Base-by-base conservation (phyloP, 768 basidiomycete genomes). In the Ramaria rubella region DNA sequence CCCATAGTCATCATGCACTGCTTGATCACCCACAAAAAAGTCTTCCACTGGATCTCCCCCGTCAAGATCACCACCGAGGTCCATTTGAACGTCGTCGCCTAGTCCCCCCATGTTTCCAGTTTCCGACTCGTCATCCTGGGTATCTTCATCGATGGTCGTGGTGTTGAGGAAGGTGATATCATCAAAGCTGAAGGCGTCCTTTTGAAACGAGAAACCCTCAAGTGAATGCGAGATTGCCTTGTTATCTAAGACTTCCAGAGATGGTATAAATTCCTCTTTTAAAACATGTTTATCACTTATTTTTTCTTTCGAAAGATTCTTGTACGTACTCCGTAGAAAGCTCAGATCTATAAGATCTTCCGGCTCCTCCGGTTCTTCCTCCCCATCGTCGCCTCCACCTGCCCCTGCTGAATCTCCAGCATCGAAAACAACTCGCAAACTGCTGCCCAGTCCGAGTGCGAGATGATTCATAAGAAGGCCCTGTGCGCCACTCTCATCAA, bases 401-500 rank as follows among this genome's bases (percentile, higher is more conserved):
- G 83, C 87, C 3, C 84, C 82, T 67, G 88, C 84, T 0, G 90
- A 87, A 68, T 97, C 95, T 56, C 94, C 87, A 4, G 94, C 94
- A 68, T 98, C 95, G 63, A 99, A 99, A 26, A 98, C 90, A 50
- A 99, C 88, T 58, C 93, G 77, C 68, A 97, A 77, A 38, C 82
- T 83, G 3, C 89, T 87, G 17, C 88, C 89, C 1, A 86, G 75
- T 19, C 87, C 88, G 53, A 91, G 64, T 51, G 81, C 79, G 40
- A 99, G 77, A 66, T 99, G 96, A 66, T 99, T 98, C 94, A 98
- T 95, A 30, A 99, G 73, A 46, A 99, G 72, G 11, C 96, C 96
- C 58, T 90, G 86, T 0, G 96, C 96, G 48, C 96, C 95, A 40
- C 94, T 96, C 69, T 99, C 96, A 68, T 99, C 96, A 65, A 99